Percentiles rank a stretch among this genome's conserved stretches.
These are phyloP conservation scores for Pythium vanterpoolii DNA, from an alignment of 352 stramenopile genomes.

Conservation along the genomic window DNA sequence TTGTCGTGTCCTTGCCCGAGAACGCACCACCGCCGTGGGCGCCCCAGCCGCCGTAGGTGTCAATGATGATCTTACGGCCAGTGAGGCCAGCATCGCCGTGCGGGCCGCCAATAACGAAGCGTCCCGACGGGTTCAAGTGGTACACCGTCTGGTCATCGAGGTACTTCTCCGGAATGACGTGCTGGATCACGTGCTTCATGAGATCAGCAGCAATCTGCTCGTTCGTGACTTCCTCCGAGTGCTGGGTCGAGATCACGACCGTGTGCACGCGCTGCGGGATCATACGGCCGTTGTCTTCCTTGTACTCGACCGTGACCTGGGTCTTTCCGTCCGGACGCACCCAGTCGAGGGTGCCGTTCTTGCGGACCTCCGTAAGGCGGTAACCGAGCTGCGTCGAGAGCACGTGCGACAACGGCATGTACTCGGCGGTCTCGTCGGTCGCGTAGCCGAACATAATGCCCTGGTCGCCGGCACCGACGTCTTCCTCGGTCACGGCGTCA, in stretches of 20 bases:
- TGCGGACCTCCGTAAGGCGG: constrained; percentile 97
- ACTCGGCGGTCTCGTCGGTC: constrained; percentile 95
- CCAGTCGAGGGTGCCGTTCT: constrained; percentile 98
- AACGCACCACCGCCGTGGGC: constrained; percentile 98
- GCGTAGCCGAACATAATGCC: constrained; percentile 94
- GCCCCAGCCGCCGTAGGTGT: constrained; percentile 99
- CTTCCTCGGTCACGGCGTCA: constrained; percentile 94
- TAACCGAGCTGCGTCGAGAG: constrained; percentile 96
- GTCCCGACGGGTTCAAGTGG: constrained; percentile 98
- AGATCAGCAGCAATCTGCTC: constrained; percentile 98
- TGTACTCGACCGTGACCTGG: constrained; percentile 98
- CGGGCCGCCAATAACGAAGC: constrained; percentile 99
- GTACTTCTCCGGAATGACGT: constrained; percentile 98
- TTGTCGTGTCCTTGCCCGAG: constrained; percentile 99
- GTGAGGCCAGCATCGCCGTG: constrained; percentile 98
- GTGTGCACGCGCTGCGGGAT: constrained; percentile 97
- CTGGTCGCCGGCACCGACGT: constrained; percentile 98
- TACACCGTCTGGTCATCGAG: constrained; percentile 99
- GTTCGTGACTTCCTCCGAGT: constrained; percentile 98
- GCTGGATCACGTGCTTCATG: constrained; percentile 99
- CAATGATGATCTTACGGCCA: constrained; percentile 99
- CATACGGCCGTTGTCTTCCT: constrained; percentile 92
- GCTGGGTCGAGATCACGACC: constrained; percentile 99
- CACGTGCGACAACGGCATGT: constrained; percentile 98
- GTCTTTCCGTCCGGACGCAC: constrained; percentile 99